Evolutionary conservation across 768 basidiomycete genomes (phyloP), one percentile per base, ranked within the genome.

Genomic region (Tricholoma matsutake): DNA sequence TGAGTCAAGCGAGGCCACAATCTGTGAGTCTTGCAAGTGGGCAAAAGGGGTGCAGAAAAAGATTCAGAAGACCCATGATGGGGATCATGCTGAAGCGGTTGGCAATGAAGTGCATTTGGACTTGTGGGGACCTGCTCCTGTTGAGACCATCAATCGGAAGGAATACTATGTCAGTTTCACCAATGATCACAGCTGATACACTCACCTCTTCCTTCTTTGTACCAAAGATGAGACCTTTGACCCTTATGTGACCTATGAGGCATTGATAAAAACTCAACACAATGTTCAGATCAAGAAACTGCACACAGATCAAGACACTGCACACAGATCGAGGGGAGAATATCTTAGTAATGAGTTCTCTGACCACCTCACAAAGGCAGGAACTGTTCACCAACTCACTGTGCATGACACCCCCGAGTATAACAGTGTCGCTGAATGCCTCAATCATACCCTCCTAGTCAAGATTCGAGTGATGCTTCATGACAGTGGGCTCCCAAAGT

Each of bases 381-480:
- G n/a, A n/a, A n/a, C n/a, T n/a, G n/a, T n/a, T n/a, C n/a, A n/a
- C n/a, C 35, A 39, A 6, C 59, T 53, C 43, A 54, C 53, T 16
- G 35, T 35, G 16, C 53, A 54, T 54, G 53, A 54, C 53, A 54
- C 76, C 0, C 80, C 75, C 0, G 67, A 77, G 56, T 72, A 81
- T 34, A 83, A 82, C 57, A 79, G 82, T 1, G 62, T 81, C 9
- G 75, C 81, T 0, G 75, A 84, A 65, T 67, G 75, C 6, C 62
- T 68, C 3, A 83, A 81, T 61, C 66, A 73, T 4, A 77, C 73
- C 1, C 62, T 79, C 9, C 8, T 75, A 4, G 73, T 39, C 5
- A 39, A 39, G 37, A 39, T 39, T 39, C 13, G 37, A 39, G 57
- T 22, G 8, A 49, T n/a, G n/a, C n/a, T n/a, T n/a, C n/a, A n/a